A percentile compares a stretch with the other conserved stretches of the same genome.
phyloP scores from a whole-genome alignment of 2,329 filamentous ascomycete genomes.

The Colletotrichum eremochloae region DNA sequence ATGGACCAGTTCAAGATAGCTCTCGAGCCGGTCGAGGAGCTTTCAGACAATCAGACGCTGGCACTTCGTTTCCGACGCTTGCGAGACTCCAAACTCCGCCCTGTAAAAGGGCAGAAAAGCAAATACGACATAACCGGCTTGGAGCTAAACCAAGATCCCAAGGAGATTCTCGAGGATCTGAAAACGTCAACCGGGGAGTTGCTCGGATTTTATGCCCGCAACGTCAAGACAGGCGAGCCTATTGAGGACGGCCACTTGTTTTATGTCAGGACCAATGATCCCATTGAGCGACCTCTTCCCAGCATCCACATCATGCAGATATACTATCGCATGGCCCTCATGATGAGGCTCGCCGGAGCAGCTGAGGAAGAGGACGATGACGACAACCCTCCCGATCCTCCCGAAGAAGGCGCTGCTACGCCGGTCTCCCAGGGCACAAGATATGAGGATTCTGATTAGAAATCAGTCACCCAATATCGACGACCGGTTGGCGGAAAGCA shows the following conservation, averaged over 20 bases:
- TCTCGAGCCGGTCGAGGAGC: too few relatives aligned
- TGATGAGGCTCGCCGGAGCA: not conserved
- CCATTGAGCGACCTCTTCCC: not conserved
- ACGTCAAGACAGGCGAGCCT: not conserved
- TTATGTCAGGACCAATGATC: not conserved
- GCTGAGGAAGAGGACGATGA: not conserved
- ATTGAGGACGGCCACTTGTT: not conserved
- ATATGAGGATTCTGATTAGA: too few relatives aligned
- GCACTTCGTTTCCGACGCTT: too few relatives aligned
- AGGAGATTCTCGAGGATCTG: not conserved
- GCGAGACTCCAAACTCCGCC: too few relatives aligned
- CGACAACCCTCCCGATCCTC: too few relatives aligned
- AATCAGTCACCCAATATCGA: too few relatives aligned
- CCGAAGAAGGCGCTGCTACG: too few relatives aligned
- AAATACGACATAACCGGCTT: not conserved
- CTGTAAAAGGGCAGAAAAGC: not conserved
- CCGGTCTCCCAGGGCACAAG: too few relatives aligned
- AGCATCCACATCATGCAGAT: not conserved
- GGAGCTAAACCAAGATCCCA: not conserved
- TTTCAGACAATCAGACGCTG: too few relatives aligned
- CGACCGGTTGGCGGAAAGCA: too few relatives aligned
- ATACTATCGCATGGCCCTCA: not conserved
- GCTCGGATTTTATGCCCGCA: not conserved
- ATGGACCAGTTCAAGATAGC: too few relatives aligned
- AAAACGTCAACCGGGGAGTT: not conserved